Evolutionary conservation across 768 basidiomycete species (phyloP).

Genomic region (Royoungia palumana): DNA sequence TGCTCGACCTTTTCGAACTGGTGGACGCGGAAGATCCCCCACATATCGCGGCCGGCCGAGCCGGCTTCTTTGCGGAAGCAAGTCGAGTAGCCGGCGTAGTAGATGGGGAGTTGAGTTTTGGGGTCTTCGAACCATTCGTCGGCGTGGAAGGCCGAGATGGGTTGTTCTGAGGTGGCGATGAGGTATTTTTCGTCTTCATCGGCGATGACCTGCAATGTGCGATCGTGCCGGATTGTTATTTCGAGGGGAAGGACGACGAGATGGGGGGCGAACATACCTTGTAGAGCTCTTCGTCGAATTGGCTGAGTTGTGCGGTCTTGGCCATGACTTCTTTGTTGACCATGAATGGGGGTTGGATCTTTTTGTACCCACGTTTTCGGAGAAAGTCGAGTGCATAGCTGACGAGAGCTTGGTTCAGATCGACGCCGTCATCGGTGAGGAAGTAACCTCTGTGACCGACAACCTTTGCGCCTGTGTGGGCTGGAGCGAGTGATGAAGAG

Average conservation of each 20-base stretch:
- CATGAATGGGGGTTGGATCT: conserved; percentile 96
- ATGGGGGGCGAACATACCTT: conserved; percentile 52
- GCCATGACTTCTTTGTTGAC: conserved; percentile 98
- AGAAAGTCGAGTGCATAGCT: conserved; percentile 94
- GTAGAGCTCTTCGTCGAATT: conserved; percentile 98
- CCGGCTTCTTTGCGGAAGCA: conserved; percentile 99
- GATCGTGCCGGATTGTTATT: not conserved
- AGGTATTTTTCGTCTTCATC: conserved; percentile 96
- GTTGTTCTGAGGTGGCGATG: conserved; percentile 98
- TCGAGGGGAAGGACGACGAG: not conserved
- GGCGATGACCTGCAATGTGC: conserved; percentile 66
- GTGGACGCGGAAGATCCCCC: conserved; percentile 99
- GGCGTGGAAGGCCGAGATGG: conserved; percentile 91
- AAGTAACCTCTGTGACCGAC: conserved; percentile 96
- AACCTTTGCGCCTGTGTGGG: conserved; percentile 75
- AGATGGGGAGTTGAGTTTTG: conserved; percentile 85
- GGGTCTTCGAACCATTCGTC: conserved; percentile 99
- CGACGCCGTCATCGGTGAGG: conserved; percentile 91
- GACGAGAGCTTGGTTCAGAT: conserved; percentile 95
- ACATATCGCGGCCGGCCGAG: conserved; percentile 95
- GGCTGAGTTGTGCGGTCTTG: conserved; percentile 96
- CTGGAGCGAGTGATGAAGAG: conserved; percentile 8
- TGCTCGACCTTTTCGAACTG: conserved; percentile 99
- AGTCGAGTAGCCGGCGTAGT: conserved; percentile 86
- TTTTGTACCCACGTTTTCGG: conserved; percentile 78